Percentiles rank a stretch among this genome's conserved stretches.
Conservation (phyloP, 2,329 filamentous ascomycete species). For the Colletotrichum agaves region DNA sequence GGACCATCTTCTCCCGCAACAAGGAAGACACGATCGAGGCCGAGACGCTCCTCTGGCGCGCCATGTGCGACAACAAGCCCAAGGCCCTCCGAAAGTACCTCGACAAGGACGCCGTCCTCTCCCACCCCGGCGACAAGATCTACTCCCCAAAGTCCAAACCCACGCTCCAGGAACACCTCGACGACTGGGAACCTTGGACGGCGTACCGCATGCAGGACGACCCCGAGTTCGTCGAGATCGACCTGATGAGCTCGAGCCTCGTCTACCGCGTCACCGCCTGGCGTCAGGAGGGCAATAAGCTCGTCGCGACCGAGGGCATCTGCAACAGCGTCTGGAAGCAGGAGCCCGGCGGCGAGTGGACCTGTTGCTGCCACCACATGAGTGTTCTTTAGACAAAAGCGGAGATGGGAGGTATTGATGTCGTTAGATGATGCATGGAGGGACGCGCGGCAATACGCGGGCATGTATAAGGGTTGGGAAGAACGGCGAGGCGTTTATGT, state of each 20-base stretch:
- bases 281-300: constrained; percentile 44
- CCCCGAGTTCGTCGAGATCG: constrained; percentile 51
- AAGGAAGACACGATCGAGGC: constrained; percentile 49
- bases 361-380: constrained; percentile 49
- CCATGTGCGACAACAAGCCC: constrained; percentile 47
- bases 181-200: constrained; percentile 49
- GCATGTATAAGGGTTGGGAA: neutral
- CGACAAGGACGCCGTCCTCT: constrained; percentile 47
- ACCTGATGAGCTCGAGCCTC: constrained; percentile 48
- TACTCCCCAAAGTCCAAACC: constrained; percentile 47
- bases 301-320: constrained; percentile 48
- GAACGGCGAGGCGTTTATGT: constrained; percentile 21
- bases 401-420: accelerated
- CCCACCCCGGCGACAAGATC: constrained; percentile 45
- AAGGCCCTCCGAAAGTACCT: constrained; percentile 48
- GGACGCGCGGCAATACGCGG: neutral
- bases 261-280: constrained; percentile 48
- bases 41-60: constrained; percentile 48
- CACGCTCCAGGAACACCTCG: constrained; percentile 46
- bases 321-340: constrained; percentile 49
- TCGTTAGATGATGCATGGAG: neutral
- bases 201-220: constrained; percentile 50
- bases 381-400: constrained; percentile 18
- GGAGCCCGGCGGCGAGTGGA: constrained; percentile 48
- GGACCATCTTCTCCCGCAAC: constrained; percentile 48